phyloP scores from a whole-genome alignment of 352 stramenopile genomes.

The Phytophthora vignae region DNA sequence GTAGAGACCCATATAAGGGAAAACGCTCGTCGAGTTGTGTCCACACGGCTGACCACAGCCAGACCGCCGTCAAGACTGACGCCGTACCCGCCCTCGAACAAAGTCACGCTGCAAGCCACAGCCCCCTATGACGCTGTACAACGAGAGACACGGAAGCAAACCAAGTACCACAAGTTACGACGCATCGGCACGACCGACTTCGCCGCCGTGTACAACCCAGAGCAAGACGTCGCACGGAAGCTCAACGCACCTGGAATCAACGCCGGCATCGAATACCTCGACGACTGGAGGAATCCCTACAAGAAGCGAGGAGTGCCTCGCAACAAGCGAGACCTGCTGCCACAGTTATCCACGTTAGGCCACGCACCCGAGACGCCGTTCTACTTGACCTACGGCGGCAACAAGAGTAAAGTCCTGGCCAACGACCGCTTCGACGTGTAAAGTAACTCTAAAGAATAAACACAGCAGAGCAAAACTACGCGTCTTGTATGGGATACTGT shows the following conservation, averaged over 20 bases:
- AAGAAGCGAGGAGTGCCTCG: slow-evolving; percentile 67
- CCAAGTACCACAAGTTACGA: slow-evolving; percentile 70
- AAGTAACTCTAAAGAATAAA: slow-evolving; percentile 14
- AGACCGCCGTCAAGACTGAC: slow-evolving; percentile 50
- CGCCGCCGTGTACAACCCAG: slow-evolving; percentile 55
- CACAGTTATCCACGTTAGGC: slow-evolving; percentile 53
- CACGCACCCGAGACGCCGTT: slow-evolving; percentile 57
- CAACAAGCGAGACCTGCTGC: slow-evolving; percentile 57
- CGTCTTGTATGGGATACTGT: slow-evolving; percentile 2
- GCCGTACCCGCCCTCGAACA: slow-evolving; percentile 66
- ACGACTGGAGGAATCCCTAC: slow-evolving; percentile 76
- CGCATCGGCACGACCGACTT: slow-evolving; percentile 56
- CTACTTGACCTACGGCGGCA: slow-evolving; percentile 64
- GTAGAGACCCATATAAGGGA: slow-evolving; percentile 69
- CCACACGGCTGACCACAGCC: slow-evolving; percentile 33
- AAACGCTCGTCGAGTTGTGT: slow-evolving; percentile 58
- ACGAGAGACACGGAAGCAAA: slow-evolving; percentile 57
- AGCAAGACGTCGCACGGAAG: slow-evolving; percentile 46
- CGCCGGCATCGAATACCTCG: slow-evolving; percentile 60
- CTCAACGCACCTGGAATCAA: slow-evolving; percentile 61
- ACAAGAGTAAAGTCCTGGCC: slow-evolving; percentile 72
- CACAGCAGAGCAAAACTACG: not conserved
- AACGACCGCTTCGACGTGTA: slow-evolving; percentile 77
- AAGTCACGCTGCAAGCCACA: slow-evolving; percentile 57
- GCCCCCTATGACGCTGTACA: slow-evolving; percentile 51